Conservation (phyloP, 768 basidiomycete species). For the Tricholoma sp. region DNA sequence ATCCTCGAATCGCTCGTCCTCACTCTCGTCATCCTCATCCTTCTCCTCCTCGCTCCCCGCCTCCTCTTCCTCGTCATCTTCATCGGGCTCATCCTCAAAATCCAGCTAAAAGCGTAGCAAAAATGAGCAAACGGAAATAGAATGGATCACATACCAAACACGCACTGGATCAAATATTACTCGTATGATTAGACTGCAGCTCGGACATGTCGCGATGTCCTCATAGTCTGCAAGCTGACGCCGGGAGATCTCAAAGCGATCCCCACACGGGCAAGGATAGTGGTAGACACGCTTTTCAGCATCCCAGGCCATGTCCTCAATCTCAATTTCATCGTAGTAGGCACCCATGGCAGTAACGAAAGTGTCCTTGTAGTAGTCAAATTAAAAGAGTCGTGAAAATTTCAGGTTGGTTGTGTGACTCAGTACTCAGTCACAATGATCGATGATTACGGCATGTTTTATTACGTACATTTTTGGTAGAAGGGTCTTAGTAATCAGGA, state of each 20-base stretch:
- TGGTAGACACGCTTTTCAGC: slow-evolving; percentile 78
- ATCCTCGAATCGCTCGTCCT: slow-evolving; percentile 54
- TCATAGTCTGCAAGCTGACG: slow-evolving; percentile 83
- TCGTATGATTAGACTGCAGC: slow-evolving; percentile 88
- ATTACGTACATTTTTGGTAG: too few relatives aligned
- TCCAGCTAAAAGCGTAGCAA: slow-evolving; percentile 52
- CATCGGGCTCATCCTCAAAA: slow-evolving; percentile 70
- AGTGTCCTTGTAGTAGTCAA: not conserved
- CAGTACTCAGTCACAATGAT: too few relatives aligned
- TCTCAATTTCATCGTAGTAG: slow-evolving; percentile 96
- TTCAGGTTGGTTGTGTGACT: too few relatives aligned
- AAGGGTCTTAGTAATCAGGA: too few relatives aligned
- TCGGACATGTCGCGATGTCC: slow-evolving; percentile 94
- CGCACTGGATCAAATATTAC: slow-evolving; percentile 93
- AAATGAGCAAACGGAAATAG: not conserved
- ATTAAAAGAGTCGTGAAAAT: too few relatives aligned
- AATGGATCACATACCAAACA: slow-evolving; percentile 16
- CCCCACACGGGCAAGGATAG: slow-evolving; percentile 97
- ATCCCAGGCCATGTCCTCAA: slow-evolving; percentile 96
- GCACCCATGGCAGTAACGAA: slow-evolving; percentile 51
- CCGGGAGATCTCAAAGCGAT: slow-evolving; percentile 93
- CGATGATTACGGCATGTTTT: too few relatives aligned
- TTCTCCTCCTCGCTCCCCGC: slow-evolving; percentile 34
- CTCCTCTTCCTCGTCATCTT: slow-evolving; percentile 43
- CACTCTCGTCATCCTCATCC: slow-evolving; percentile 25